Evolutionary conservation across 345 rosid genomes (phyloP), one percentile per base, ranked within the genome.

Genomic region (Eucalyptus camaldulensis): DNA sequence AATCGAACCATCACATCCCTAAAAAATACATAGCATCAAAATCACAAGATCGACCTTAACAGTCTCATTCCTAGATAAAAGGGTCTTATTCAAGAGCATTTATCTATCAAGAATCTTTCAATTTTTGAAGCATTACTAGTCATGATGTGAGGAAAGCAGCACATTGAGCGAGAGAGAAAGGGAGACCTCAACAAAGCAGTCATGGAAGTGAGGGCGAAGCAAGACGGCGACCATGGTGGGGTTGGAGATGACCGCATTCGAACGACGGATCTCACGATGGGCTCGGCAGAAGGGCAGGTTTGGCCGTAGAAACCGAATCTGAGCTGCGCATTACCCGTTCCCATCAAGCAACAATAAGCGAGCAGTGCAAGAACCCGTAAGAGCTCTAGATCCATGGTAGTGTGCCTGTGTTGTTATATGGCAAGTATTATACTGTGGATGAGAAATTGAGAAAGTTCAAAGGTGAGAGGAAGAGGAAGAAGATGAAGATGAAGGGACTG

Each of bases 1-100:
- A 86, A 96, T 95, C 7, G 99, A 97, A 45, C 99, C 98, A 51
- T 96, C 99, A 51, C 98, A 97, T 22, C 99, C 99, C 72, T 15
- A 54, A 83, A 10, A 14, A 44, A 19, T 21, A 65, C 17, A n/a
- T 56, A 51, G 85, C 88, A 29, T 50, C 87, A 25, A 86, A 19
- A 72, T 72, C 81, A 37, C 40, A 19, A 72, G 45, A 37, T 33
- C 45, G 22, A 33, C 7, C 27, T 72, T 37, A 72, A 19, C 45
- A 37, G 4, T 72, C 81, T 72, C 45, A 37, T 37, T 33, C 13
- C 81, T 72, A 72, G 25, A 72, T 69, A 17, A 69, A 33, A 69
- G 22, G 22, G 24, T 37, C 45, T 37, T 17, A 17, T 33, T 9
- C 3, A 69, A 40, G 80, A 33, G 43, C 80, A 17, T 72, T 37